Percentiles rank a stretch among this genome's conserved stretches.
phyloP scores from a whole-genome alignment of 2,329 filamentous ascomycete genomes.

The Boeremia exigua region DNA sequence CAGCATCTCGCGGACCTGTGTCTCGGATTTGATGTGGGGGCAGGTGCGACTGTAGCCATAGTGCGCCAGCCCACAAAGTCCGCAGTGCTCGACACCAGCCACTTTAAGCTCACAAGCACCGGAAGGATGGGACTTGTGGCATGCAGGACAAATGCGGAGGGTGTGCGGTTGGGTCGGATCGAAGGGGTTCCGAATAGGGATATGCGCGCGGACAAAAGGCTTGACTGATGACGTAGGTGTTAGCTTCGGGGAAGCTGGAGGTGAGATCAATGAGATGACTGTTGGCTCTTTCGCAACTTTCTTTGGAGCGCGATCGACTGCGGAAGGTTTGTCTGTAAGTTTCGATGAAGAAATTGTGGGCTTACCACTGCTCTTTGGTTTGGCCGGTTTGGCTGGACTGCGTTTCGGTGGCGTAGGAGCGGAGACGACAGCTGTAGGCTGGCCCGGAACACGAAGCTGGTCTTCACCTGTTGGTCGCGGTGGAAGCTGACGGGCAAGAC shows the following conservation, averaged over 20 bases:
- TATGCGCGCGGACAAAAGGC: conserved; percentile 38
- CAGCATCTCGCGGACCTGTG: conserved; percentile 69
- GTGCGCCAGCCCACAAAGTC: conserved; percentile 68
- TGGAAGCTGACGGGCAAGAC: neutral
- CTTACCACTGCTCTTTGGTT: conserved; percentile 11
- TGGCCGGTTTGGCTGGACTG: neutral
- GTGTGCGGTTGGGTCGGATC: conserved; percentile 26
- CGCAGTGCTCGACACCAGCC: conserved; percentile 66
- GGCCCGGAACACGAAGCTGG: neutral
- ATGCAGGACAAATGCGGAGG: conserved; percentile 58
- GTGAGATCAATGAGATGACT: conserved; percentile 8
- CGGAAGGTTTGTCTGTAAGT: neutral
- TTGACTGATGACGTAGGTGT: conserved; percentile 33
- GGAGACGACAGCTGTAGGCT: neutral
- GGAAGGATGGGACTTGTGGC: conserved; percentile 58
- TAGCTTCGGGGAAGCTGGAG: conserved; percentile 14
- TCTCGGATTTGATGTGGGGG: conserved; percentile 67
- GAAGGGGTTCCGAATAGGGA: conserved; percentile 38
- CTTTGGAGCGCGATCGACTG: neutral
- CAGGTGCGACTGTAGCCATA: conserved; percentile 63
- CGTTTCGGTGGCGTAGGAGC: neutral
- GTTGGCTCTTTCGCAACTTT: conserved; percentile 5
- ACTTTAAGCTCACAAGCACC: conserved; percentile 68
- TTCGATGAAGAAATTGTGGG: neutral
- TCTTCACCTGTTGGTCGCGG: neutral